A percentile compares a stretch with the other conserved stretches of the same genome.
These are phyloP conservation scores for Zygosaccharomyces kombuchaensis DNA, from an alignment of 805 yeast genomes.

Conservation along the genomic window DNA sequence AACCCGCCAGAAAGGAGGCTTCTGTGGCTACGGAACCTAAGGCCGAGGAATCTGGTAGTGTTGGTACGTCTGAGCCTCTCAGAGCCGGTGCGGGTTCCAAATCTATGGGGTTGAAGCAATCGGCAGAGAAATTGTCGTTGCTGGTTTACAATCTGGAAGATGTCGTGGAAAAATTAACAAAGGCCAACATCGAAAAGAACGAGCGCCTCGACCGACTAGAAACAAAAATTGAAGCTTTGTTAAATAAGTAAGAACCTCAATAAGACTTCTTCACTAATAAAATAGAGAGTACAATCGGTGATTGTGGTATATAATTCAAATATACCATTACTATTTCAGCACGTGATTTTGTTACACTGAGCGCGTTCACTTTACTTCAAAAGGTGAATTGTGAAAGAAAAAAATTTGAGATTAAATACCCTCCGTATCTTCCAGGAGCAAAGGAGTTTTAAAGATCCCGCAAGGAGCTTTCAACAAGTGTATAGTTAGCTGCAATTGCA, in stretches of 20 bases:
- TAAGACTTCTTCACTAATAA: not conserved
- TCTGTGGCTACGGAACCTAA: slow-evolving; percentile 17
- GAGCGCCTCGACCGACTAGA: slow-evolving; percentile 55
- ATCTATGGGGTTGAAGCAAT: slow-evolving; percentile 64
- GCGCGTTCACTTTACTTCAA: not conserved
- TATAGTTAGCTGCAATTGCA: slow-evolving; percentile 3
- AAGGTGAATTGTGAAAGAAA: not conserved
- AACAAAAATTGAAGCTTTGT: slow-evolving; percentile 52
- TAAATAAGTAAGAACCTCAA: slow-evolving; percentile 33
- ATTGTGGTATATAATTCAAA: not conserved
- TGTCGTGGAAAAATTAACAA: slow-evolving; percentile 48
- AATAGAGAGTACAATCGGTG: not conserved
- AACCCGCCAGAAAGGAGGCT: slow-evolving; percentile 6
- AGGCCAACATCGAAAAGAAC: slow-evolving; percentile 61
- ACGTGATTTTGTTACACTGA: not conserved
- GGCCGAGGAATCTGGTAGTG: slow-evolving; percentile 12
- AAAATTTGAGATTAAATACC: not conserved
- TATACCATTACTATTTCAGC: not conserved
- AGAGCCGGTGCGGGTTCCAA: slow-evolving; percentile 27
- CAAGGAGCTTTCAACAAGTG: slow-evolving; percentile 1
- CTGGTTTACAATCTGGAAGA: slow-evolving; percentile 56
- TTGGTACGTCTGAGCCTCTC: slow-evolving; percentile 1
- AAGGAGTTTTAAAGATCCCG: not conserved
- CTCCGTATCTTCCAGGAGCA: not conserved
- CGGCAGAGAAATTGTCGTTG: slow-evolving; percentile 61